These are phyloP conservation scores for Fusarium solani-melongenae DNA, from an alignment of 2,329 filamentous ascomycete species.

Conservation along the genomic window DNA sequence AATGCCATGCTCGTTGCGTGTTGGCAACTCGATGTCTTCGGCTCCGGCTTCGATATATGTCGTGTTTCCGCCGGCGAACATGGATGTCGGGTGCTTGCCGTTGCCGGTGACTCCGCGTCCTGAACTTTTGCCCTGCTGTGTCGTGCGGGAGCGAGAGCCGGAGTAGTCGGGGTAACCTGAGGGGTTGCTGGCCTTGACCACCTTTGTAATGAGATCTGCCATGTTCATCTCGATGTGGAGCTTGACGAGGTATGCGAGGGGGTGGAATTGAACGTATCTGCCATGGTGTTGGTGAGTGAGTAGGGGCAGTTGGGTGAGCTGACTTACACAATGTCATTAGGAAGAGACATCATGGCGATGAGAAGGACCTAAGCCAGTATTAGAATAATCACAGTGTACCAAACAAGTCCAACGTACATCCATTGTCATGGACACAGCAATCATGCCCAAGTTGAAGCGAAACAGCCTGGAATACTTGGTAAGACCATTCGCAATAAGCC, in stretches of 20 bases:
- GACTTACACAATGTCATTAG: conserved; percentile 45
- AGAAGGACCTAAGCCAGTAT: conserved; percentile 34
- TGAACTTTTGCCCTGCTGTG: conserved; percentile 29
- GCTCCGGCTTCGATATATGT: conserved; percentile 39
- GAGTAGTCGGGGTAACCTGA: conserved; percentile 47
- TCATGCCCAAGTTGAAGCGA: conserved; percentile 47
- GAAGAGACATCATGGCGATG: conserved; percentile 47
- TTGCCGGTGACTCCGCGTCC: not conserved
- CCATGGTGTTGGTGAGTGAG: too few relatives aligned
- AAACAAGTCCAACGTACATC: conserved; percentile 26
- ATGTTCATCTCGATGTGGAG: conserved; percentile 66
- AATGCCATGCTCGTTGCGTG: conserved; percentile 23
- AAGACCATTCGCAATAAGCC: conserved; percentile 59
- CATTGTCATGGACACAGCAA: conserved; percentile 45
- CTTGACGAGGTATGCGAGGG: conserved; percentile 64
- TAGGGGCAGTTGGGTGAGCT: accelerated
- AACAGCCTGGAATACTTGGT: conserved; percentile 61
- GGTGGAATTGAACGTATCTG: conserved; percentile 61
- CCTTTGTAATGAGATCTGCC: conserved; percentile 61
- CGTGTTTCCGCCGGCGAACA: conserved; percentile 37
- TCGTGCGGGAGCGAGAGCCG: conserved; percentile 30
- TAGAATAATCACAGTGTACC: not conserved
- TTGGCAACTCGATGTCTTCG: conserved; percentile 35
- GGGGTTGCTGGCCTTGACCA: conserved; percentile 44
- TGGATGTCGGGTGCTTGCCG: conserved; percentile 25